Base-by-base conservation (phyloP, 2,329 filamentous ascomycete species). In the Fusarium verrucosum region DNA sequence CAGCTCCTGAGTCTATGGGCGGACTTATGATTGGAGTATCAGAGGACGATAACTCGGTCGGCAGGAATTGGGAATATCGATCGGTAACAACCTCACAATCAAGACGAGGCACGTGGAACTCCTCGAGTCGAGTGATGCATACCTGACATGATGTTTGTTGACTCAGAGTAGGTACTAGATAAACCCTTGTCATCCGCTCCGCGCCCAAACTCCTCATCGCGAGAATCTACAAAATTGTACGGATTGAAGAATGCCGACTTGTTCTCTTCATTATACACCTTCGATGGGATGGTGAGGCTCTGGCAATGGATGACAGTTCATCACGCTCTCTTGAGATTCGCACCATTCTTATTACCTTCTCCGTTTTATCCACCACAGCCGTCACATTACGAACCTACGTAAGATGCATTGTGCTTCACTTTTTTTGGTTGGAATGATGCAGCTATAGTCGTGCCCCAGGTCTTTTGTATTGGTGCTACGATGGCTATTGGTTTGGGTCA, bases 341-440 rank as follows among this genome's bases (percentile, higher is more conserved):
- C 11, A 41, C 45, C 3, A 23, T 64, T 9, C 61, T 64, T 1
- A 19, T 40, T 0, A 11, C 32, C 1, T 64, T 64, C 14, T 64
- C 59, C 7, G 16, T 49, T 3, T 11, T 64, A 5, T 64, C 61
- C 10, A 53, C 54, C 0, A 37, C 35, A 4, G 42, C 40, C 1
- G 54, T 64, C 20, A 49, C 16, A 4, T 26, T 59, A 2, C 47
- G 61, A 32, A 40, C 44, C 4, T 64, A 50, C 5, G 38, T 63
- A 25, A 32, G 61, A 50, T 10, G 23, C 0, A 53, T 22, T 6
- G 19, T 64, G 6, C 44, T 64, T 1, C 44, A 28, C 4, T 59
- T 47, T 17, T n/a, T 58, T 64, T 19, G 60, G 61, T 1, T 59
- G 30, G 9, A 54, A 64, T 14, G 61, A 64, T 59, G 49, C 53